These are phyloP conservation scores for Tremella mesenterica DNA, from an alignment of 768 basidiomycete genomes.

Conservation along the genomic window DNA sequence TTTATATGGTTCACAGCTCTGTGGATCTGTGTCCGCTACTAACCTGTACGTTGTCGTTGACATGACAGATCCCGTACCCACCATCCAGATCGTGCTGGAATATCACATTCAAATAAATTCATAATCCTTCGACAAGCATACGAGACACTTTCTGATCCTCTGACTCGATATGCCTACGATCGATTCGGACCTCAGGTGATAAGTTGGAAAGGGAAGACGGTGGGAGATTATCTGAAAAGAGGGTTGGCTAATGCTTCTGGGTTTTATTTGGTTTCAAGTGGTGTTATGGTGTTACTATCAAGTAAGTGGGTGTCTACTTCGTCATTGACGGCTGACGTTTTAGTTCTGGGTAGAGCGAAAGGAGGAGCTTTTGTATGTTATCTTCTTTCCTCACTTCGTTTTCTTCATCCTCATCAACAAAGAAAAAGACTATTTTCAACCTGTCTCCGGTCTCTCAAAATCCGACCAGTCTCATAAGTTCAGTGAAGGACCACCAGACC, in stretches of 20 bases:
- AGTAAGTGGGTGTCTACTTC: constrained; percentile 13
- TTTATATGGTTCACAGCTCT: neutral
- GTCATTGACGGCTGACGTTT: neutral
- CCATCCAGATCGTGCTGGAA: constrained; percentile 33
- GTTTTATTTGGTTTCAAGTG: constrained; percentile 31
- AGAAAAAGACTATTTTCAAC: too few species aligned
- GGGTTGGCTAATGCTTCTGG: constrained; percentile 23
- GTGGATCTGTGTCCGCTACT: neutral
- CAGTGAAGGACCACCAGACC: too few species aligned
- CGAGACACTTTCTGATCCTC: constrained; percentile 27
- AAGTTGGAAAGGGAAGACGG: constrained; percentile 16
- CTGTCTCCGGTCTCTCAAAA: too few species aligned
- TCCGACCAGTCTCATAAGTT: too few species aligned
- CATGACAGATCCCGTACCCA: constrained; percentile 22
- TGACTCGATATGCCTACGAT: constrained; percentile 36
- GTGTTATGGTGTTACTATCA: constrained; percentile 31
- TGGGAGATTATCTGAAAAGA: constrained; percentile 21
- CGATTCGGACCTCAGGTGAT: constrained; percentile 27
- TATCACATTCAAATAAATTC: constrained; percentile 16
- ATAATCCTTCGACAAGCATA: constrained; percentile 32
- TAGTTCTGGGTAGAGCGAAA: constrained; percentile 21
- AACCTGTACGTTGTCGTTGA: neutral
- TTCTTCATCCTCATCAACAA: too few species aligned
- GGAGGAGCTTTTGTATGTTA: constrained; percentile 30
- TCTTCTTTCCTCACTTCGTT: neutral